These are phyloP conservation scores for Phytophthora syringae DNA, from an alignment of 352 stramenopile genomes.

Conservation along the genomic window DNA sequence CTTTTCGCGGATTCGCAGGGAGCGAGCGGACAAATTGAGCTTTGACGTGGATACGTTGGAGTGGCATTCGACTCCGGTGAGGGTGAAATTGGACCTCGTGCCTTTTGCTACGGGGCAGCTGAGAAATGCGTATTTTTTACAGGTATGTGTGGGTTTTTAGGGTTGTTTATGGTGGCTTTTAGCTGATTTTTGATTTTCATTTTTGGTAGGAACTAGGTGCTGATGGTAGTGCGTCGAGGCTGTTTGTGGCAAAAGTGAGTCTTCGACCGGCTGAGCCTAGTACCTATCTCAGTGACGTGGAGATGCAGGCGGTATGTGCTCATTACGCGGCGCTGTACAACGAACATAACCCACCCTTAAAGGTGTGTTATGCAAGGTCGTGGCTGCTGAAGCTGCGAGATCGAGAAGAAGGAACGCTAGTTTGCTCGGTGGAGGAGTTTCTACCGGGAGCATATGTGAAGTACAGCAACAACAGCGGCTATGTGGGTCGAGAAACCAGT, in stretches of 20 bases:
- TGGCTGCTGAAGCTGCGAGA: slow-evolving; percentile 82
- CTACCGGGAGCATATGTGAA: slow-evolving; percentile 84
- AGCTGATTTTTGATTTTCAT: neutral
- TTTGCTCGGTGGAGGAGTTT: slow-evolving; percentile 85
- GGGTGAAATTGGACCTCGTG: slow-evolving; percentile 78
- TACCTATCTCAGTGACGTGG: slow-evolving; percentile 85
- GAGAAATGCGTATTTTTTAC: slow-evolving; percentile 81
- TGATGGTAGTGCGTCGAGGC: slow-evolving; percentile 33
- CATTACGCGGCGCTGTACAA: slow-evolving; percentile 90
- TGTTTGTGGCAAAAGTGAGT: slow-evolving; percentile 82
- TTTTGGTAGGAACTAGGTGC: slow-evolving; percentile 45
- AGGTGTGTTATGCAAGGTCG: slow-evolving; percentile 83
- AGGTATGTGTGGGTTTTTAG: slow-evolving; percentile 29
- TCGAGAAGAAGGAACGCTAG: slow-evolving; percentile 51
- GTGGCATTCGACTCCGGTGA: slow-evolving; percentile 68
- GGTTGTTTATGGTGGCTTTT: neutral
- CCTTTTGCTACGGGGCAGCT: slow-evolving; percentile 85
- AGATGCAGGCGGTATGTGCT: slow-evolving; percentile 90
- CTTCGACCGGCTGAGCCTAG: slow-evolving; percentile 68
- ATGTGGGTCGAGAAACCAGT: slow-evolving; percentile 80
- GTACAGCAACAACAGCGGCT: slow-evolving; percentile 90
- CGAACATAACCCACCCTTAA: slow-evolving; percentile 80
- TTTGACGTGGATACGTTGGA: slow-evolving; percentile 87
- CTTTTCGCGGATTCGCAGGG: slow-evolving; percentile 60
- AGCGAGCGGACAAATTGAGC: slow-evolving; percentile 82